Evolutionary conservation across 163 green algal species (phyloP), one percentile per base, ranked within the genome.

Genomic region (Scenedesmus sp.): DNA sequence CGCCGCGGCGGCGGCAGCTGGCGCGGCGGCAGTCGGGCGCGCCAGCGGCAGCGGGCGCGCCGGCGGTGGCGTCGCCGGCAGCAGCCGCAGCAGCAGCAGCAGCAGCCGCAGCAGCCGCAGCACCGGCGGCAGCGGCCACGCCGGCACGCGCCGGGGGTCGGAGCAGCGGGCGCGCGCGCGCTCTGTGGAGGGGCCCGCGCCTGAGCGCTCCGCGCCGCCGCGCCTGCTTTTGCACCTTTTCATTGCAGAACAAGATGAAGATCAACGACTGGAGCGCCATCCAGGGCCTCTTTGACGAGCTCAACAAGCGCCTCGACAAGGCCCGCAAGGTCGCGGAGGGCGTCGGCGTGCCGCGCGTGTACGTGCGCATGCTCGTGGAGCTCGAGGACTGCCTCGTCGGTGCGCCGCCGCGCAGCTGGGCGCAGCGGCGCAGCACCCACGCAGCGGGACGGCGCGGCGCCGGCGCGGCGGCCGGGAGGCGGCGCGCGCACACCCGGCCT

Each of bases 261-360:
- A 98, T 97, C 88, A 98, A 98, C 60, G 96, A 99, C 83, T 99
- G 95, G 94, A 84, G 87, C 1, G 84, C 92, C 6, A 95, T 99
- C 64, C 92, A 97, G 82, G 89, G 87, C 0, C 83, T 96, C 44
- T 99, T 98, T 78, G 95, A 99, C 63, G 96, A 97, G 87, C 87
- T 99, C 29, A 97, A 99, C 87, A 97, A 98, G 91, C 95, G 97
- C 80, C 83, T 99, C 45, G 96, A 99, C 79, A 96, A 95, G 77
- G 18, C 50, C 17, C 65, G 57, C 36, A 83, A 83, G 66, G 66
- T 73, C n/a, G 79, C 85, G 3, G 79, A 84, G 14, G 60, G 62
- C 17, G 51, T 85, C 34, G 86, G 76, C 15, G 78, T 85, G n/a
- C 96, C 96, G 0, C 87, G 92, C 20, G 69, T 91, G 3, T 99